Conservation (phyloP, 2,329 filamentous ascomycete genomes). For the Apiospora aurea region DNA sequence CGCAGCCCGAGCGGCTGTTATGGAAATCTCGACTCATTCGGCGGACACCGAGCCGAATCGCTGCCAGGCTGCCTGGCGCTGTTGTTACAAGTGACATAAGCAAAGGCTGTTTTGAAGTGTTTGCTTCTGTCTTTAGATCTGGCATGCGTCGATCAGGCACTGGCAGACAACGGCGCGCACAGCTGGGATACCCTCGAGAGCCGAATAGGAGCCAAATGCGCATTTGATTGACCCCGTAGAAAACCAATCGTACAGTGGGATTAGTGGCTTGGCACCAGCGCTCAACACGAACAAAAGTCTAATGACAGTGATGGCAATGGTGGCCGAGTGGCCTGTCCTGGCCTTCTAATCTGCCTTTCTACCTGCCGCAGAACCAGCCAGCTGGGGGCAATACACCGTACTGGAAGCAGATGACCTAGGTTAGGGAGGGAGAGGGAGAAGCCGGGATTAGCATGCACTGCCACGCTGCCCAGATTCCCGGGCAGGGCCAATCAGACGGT, state of each 20-base stretch:
- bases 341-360: neutral
- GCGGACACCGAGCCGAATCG: neutral
- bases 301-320: conserved; percentile 11
- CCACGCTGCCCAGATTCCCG: conserved; percentile 13
- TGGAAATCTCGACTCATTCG: neutral
- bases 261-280: conserved; percentile 4
- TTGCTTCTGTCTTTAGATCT: conserved; percentile 19
- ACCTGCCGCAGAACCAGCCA: no score
- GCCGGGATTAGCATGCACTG: conserved; percentile 1
- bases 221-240: neutral
- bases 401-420: neutral
- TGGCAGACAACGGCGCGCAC: neutral
- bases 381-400: no score
- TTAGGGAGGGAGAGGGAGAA: no score
- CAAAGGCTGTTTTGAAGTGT: neutral
- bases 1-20: neutral
- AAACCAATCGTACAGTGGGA: neutral
- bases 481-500: neutral
- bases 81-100: neutral
- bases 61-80: neutral
- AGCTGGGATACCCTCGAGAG: neutral
- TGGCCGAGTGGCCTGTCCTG: neutral
- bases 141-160: conserved; percentile 1
- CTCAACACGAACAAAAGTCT: conserved; percentile 3
- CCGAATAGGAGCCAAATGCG: neutral